A percentile compares a stretch with the other conserved stretches of the same genome.
Conservation (phyloP, 495 filamentous ascomycete genomes). For the Collariella sp. region DNA sequence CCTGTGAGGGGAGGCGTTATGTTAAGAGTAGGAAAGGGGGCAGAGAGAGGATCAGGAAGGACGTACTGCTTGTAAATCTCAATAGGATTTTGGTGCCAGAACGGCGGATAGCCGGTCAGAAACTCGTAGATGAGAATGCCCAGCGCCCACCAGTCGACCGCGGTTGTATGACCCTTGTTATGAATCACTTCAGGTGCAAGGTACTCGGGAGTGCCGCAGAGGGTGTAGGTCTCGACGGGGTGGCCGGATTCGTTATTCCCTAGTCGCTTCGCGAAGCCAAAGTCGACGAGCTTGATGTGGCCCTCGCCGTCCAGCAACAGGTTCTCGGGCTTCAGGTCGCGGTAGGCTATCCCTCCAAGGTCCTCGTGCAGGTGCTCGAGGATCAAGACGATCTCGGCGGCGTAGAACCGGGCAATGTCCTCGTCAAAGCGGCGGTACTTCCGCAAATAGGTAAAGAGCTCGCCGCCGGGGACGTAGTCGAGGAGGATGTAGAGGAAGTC, state of each 20-base stretch:
- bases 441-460: constrained; percentile 90
- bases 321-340: constrained; percentile 95
- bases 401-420: constrained; percentile 81
- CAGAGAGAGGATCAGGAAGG: constrained; percentile 13
- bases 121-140: constrained; percentile 96
- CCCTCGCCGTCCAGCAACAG: constrained; percentile 85
- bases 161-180: constrained; percentile 86
- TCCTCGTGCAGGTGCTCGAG: constrained; percentile 88
- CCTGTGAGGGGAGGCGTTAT: constrained; percentile 29
- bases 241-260: constrained; percentile 39
- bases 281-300: constrained; percentile 96
- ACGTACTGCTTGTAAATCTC: constrained; percentile 86
- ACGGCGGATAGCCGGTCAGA: constrained; percentile 88
- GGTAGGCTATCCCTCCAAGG: constrained; percentile 75
- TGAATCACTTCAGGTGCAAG: constrained; percentile 94
- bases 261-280: constrained; percentile 88
- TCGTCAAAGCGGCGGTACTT: constrained; percentile 80
- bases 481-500: constrained; percentile 90
- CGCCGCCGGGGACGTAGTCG: constrained; percentile 85
- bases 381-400: constrained; percentile 87
- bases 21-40: neutral
- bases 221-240: constrained; percentile 81
- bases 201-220: constrained; percentile 96
- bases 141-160: constrained; percentile 99
- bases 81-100: constrained; percentile 93